A percentile compares a stretch with the other conserved stretches of the same genome.
phyloP scores from a whole-genome alignment of 2,329 filamentous ascomycete genomes.

The Eutypella sp. region DNA sequence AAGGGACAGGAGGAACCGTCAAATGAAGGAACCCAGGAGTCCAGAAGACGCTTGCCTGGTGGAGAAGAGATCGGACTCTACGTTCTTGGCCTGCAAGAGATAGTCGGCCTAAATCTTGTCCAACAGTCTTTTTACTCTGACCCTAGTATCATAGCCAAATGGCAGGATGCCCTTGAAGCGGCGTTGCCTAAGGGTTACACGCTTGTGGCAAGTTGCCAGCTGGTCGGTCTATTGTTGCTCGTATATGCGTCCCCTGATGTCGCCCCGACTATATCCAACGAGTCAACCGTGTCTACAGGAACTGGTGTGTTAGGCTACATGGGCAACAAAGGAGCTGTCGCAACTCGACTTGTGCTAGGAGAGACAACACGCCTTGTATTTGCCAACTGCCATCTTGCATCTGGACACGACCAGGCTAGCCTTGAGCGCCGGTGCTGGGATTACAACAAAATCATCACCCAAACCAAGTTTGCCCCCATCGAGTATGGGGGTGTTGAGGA shows the following conservation, averaged over 20 bases:
- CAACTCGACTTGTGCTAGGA: conserved; percentile 75
- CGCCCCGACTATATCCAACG: conserved; percentile 67
- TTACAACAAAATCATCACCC: conserved; percentile 67
- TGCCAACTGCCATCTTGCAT: conserved; percentile 86
- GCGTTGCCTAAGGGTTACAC: conserved; percentile 74
- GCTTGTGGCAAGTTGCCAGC: conserved; percentile 74
- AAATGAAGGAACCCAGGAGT: conserved; percentile 42
- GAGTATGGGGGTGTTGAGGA: conserved; percentile 58
- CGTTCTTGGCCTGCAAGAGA: conserved; percentile 84
- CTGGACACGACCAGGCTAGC: conserved; percentile 71
- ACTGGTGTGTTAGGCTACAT: conserved; percentile 90
- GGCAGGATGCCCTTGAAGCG: conserved; percentile 71
- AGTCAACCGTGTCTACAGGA: conserved; percentile 78
- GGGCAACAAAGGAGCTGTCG: conserved; percentile 91
- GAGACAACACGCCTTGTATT: conserved; percentile 88
- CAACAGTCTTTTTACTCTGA: conserved; percentile 77
- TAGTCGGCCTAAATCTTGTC: conserved; percentile 78
- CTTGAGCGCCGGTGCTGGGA: conserved; percentile 90
- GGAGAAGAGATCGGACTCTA: conserved; percentile 79
- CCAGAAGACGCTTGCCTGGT: conserved; percentile 41
- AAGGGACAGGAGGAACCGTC: background rate
- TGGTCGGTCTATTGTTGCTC: conserved; percentile 78
- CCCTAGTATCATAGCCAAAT: conserved; percentile 64
- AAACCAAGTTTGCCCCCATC: conserved; percentile 75
- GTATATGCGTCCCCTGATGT: conserved; percentile 80